Evolutionary conservation across 2,329 filamentous ascomycete species (phyloP).

Genomic region (Ophiostoma montium): DNA sequence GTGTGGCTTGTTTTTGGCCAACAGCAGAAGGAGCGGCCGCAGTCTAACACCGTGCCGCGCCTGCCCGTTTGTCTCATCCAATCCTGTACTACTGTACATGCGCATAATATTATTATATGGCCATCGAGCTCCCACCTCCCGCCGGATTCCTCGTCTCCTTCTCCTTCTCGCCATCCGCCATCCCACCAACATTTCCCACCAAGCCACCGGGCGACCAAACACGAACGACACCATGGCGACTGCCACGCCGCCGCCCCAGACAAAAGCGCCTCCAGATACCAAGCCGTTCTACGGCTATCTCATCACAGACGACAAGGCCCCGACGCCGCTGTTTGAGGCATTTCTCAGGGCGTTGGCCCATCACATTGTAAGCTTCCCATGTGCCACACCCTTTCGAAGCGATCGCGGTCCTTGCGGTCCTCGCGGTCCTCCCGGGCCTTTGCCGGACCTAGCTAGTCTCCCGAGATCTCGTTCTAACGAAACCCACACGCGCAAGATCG

Average conservation of each 20-base stretch:
- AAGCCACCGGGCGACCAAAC: background rate
- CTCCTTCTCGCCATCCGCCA: background rate
- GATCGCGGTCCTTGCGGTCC: background rate
- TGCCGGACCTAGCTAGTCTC: background rate
- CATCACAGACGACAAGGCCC: conserved; percentile 52
- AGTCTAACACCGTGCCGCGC: conserved; percentile 4
- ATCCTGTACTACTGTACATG: background rate
- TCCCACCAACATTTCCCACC: background rate
- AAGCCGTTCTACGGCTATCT: conserved; percentile 48
- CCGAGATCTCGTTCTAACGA: conserved; percentile 2
- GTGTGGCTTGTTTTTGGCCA: conserved; percentile 1
- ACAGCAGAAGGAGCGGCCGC: background rate
- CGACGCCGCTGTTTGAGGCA: conserved; percentile 51
- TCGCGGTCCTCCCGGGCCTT: no score
- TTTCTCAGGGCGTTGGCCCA: conserved; percentile 54
- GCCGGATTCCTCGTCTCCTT: background rate
- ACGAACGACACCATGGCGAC: conserved; percentile 9
- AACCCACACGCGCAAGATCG: conserved; percentile 29
- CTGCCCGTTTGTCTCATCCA: conserved; percentile 3
- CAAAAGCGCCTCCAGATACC: conserved; percentile 15
- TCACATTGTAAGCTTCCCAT: conserved; percentile 46
- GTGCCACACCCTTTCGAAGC: conserved; percentile 19
- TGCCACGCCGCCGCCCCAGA: conserved; percentile 5
- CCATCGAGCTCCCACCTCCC: background rate
- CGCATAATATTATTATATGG: background rate